Base-by-base conservation (phyloP, 2,329 filamentous ascomycete genomes). In the Aspergillus pseudoviridinutans region DNA sequence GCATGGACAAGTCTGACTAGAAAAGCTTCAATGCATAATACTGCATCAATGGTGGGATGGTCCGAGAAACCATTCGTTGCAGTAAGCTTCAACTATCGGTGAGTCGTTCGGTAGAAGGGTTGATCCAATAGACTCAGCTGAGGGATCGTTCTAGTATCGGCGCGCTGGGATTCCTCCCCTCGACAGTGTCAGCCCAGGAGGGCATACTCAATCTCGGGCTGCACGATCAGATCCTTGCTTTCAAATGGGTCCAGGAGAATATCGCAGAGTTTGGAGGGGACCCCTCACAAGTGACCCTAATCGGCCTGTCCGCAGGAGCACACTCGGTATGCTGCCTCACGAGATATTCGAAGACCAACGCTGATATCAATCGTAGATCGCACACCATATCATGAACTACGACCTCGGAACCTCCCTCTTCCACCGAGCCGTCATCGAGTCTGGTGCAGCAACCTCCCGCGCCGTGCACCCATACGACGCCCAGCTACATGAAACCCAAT, bases 111-210 rank as follows among this genome's bases (percentile, higher is more conserved):
- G 32, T 3, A 14, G 3, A 35, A 14, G 14, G 1, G 22, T 22
- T 6, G 12, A 6, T 35, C 32, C 32, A 17, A 35, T 7, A 14
- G 32, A n/a, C 35, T 49, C 12, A 10, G 12, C 17, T 52, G 41
- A 49, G 32, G 9, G 7, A 27, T 14, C 32, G 24, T 4, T 6
- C 6, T 49, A 62, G 60, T 62, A 55, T 80, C 72, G 64, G 79
- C 64, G 57, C 77, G 69, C 63, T 91, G 66, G 90, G 90, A 0
- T 91, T 93, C 72, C 71, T 90, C 28, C 81, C 84, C 9, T 85
- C 80, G n/a, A 70, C 71, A 9, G 64, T 83, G 55, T 79, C 83
- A 29, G 76, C 79, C 14, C 79, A 79, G 35, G 80, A 80, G 53
- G 86, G 84, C 0, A 63, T 83, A 42, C 74, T 87, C 14, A 76